Evolutionary conservation across 306 rosid species (phyloP).

Genomic region (Cicer pinnatifidum): DNA sequence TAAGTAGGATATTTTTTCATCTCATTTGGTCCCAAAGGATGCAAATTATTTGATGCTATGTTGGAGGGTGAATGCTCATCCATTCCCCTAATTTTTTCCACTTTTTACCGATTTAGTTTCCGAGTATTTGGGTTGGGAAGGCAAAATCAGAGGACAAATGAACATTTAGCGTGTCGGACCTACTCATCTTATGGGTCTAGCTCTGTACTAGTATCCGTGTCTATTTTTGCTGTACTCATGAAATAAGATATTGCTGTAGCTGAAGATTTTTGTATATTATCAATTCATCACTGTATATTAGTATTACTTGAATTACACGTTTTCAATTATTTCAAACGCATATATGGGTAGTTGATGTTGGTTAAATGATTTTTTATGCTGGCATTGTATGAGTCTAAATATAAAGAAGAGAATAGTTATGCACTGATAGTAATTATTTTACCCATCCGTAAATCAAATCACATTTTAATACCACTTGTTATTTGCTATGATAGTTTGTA

Average conservation of each 20-base stretch:
- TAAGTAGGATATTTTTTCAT: neutral
- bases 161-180: neutral
- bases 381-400: neutral
- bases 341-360: neutral
- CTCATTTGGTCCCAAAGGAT: neutral
- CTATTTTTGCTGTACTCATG: slow-evolving; percentile 18
- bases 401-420: neutral
- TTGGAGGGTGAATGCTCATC: neutral
- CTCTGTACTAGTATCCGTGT: slow-evolving; percentile 29
- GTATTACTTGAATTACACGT: neutral
- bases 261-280: neutral
- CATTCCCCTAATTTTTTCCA: too few relatives aligned
- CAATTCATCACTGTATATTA: neutral
- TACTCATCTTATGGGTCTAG: slow-evolving; percentile 1
- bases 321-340: slow-evolving; percentile 2
- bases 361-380: neutral
- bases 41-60: slow-evolving; percentile 18
- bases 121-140: too few relatives aligned
- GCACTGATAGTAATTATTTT: too few relatives aligned
- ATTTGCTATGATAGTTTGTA: too few relatives aligned
- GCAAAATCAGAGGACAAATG: too few relatives aligned
- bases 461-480: too few relatives aligned
- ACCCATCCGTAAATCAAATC: too few relatives aligned
- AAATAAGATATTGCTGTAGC: slow-evolving; percentile 28
- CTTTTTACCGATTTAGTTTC: too few relatives aligned